A percentile compares a stretch with the other conserved stretches of the same genome.
These are phyloP conservation scores for Pseudogymnoascus sp. DNA, from an alignment of 2,329 filamentous ascomycete genomes.

Conservation along the genomic window DNA sequence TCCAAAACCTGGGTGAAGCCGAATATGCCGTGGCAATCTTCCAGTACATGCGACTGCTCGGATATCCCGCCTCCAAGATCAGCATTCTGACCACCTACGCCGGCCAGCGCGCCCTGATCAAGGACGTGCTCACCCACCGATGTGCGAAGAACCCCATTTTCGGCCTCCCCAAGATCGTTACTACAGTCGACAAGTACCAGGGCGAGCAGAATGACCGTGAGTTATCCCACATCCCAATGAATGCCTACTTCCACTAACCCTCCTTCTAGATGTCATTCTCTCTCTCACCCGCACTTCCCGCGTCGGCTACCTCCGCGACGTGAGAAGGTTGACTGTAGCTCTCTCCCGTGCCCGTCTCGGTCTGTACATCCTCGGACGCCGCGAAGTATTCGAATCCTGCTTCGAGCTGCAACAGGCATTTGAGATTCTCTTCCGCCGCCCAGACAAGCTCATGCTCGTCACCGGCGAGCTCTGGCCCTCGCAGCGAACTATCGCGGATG, in stretches of 20 bases:
- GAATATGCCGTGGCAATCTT: constrained; percentile 94
- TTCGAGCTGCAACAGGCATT: constrained; percentile 85
- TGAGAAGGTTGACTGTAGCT: constrained; percentile 88
- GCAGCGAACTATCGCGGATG: constrained; percentile 38
- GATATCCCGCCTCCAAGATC: constrained; percentile 68
- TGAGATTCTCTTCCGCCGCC: constrained; percentile 64
- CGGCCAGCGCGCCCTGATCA: constrained; percentile 80
- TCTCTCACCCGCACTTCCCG: constrained; percentile 82
- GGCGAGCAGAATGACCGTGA: constrained; percentile 98
- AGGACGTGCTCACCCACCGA: constrained; percentile 74
- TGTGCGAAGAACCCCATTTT: constrained; percentile 80
- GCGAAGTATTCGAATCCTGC: constrained; percentile 80
- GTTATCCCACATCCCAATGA: constrained; percentile 32
- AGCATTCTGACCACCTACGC: constrained; percentile 90
- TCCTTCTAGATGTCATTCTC: constrained; percentile 69
- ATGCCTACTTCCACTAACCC: constrained; percentile 14
- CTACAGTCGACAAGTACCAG: constrained; percentile 97
- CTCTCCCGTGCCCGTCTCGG: constrained; percentile 87
- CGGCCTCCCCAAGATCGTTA: constrained; percentile 79
- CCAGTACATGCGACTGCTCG: constrained; percentile 94
- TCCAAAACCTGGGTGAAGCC: constrained; percentile 93
- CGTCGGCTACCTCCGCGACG: constrained; percentile 87
- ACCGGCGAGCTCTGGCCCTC: constrained; percentile 83
- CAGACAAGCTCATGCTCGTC: constrained; percentile 72
- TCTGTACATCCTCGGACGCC: constrained; percentile 83